Conservation (phyloP, 2,329 filamentous ascomycete species). For the Thielaviopsis punctulata region DNA sequence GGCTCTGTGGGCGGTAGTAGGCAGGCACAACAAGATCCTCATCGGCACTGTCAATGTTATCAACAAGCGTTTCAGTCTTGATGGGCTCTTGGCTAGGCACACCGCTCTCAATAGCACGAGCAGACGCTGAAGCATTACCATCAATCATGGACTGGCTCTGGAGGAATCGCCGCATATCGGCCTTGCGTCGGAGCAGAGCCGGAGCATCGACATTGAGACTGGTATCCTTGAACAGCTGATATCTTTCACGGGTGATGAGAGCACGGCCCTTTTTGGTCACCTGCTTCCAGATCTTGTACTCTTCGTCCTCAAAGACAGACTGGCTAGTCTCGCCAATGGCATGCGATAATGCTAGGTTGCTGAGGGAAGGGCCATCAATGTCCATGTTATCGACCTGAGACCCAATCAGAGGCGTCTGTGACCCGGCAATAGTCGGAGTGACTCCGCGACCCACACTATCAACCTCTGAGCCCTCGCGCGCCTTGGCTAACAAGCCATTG, state of each 20-base stretch:
- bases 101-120: slow-evolving; percentile 14
- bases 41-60: slow-evolving; percentile 83
- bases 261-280: slow-evolving; percentile 94
- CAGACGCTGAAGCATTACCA: slow-evolving; percentile 21
- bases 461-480: slow-evolving; percentile 62
- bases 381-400: slow-evolving; percentile 79
- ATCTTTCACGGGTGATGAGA: slow-evolving; percentile 65
- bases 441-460: slow-evolving; percentile 57
- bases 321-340: slow-evolving; percentile 50
- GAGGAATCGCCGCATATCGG: slow-evolving; percentile 77
- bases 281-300: slow-evolving; percentile 97
- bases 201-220: slow-evolving; percentile 76
- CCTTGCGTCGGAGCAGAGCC: slow-evolving; percentile 67
- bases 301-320: slow-evolving; percentile 74
- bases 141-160: slow-evolving; percentile 10
- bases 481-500: slow-evolving; percentile 43
- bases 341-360: slow-evolving; percentile 44
- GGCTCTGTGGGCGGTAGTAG: slow-evolving; percentile 79
- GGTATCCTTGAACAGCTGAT: slow-evolving; percentile 70
- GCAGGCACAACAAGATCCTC: slow-evolving; percentile 67
- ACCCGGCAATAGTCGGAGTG: slow-evolving; percentile 62
- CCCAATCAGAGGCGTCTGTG: slow-evolving; percentile 56
- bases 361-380: slow-evolving; percentile 58
- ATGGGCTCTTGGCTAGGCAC: slow-evolving; percentile 2
- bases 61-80: slow-evolving; percentile 49